Percentiles rank a stretch among this genome's conserved stretches.
Evolutionary conservation across 805 yeast genomes (phyloP).

Genomic region (Ogataea philodendri): DNA sequence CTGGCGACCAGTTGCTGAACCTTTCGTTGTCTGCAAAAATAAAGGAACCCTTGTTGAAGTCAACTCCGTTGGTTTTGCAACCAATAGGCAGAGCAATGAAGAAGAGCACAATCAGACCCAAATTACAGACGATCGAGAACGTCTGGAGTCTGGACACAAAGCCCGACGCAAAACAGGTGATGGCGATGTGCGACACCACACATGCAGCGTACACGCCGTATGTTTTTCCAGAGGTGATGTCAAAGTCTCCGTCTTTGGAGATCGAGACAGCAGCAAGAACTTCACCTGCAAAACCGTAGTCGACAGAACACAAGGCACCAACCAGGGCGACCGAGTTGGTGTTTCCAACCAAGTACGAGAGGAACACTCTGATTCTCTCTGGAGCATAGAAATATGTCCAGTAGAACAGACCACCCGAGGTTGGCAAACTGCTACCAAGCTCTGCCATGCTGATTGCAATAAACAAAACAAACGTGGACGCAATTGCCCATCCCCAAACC

Average conservation of each 20-base stretch:
- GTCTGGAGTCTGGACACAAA: slow-evolving; percentile 42
- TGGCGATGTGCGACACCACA: slow-evolving; percentile 36
- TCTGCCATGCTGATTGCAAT: slow-evolving; percentile 63
- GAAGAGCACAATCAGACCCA: slow-evolving; percentile 38
- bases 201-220: slow-evolving; percentile 48
- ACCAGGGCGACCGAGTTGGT: slow-evolving; percentile 44
- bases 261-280: slow-evolving; percentile 43
- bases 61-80: slow-evolving; percentile 26
- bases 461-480: slow-evolving; percentile 48
- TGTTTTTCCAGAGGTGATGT: slow-evolving; percentile 37
- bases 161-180: slow-evolving; percentile 40
- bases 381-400: slow-evolving; percentile 46
- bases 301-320: slow-evolving; percentile 43
- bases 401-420: slow-evolving; percentile 62
- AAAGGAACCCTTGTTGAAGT: slow-evolving; percentile 35
- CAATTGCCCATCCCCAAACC: slow-evolving; percentile 49
- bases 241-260: slow-evolving; percentile 39
- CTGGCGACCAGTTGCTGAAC: slow-evolving; percentile 37
- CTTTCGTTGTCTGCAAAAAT: slow-evolving; percentile 38
- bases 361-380: slow-evolving; percentile 35
- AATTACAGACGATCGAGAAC: slow-evolving; percentile 38
- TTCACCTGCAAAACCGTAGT: slow-evolving; percentile 45
- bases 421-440: slow-evolving; percentile 58
- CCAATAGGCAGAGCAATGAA: slow-evolving; percentile 48
- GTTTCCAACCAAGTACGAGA: slow-evolving; percentile 43